Evolutionary conservation across 129 eudicot species (phyloP), one percentile per base, ranked within the genome.

Genomic region (Saposhnikovia divaricata): DNA sequence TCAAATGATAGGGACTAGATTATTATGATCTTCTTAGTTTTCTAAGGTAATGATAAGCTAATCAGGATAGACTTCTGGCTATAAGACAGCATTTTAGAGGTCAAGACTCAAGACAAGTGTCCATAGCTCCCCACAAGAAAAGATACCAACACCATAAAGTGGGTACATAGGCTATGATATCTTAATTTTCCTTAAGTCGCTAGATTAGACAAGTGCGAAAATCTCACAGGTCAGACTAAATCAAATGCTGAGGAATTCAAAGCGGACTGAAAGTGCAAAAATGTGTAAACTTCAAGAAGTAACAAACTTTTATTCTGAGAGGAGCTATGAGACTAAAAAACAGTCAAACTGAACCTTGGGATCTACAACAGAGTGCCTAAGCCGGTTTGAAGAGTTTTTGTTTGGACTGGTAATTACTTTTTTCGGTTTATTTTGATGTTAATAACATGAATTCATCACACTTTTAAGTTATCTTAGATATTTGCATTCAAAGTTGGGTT

Each of bases 21-120:
- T 69, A 69, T 37, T 27, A 8, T 3, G 7, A 69, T 1, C 25
- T 72, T 40, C 25, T 4, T 13, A 8, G 31, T 40, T 1, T 13
- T 72, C 48, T 6, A 38, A 72, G n/a, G 48, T 40, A 7, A 38
- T 23, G 76, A n/a, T 31, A 72, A 72, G 76, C 19, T 18, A 51
- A 51, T 72, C 8, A 40, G 21, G 47, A 55, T 59, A 59, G 57
- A 9, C 21, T 78, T 72, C 77, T 37, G 65, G 59, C 87, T 80
- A 81, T 79, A 25, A 84, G 47, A 80, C 9, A 27, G 28, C 47
- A 61, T 55, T 72, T 77, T 59, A 46, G 59, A 45, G 51, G 83
- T 70, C 73, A 39, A 71, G 82, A 80, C 37, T 70, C 73, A 39
- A 71, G 82, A 80, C 37, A 34, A 34, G 37, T 80, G 78, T 74